Evolutionary conservation across 495 filamentous ascomycete species (phyloP).

Genomic region (Cryomyces minteri): DNA sequence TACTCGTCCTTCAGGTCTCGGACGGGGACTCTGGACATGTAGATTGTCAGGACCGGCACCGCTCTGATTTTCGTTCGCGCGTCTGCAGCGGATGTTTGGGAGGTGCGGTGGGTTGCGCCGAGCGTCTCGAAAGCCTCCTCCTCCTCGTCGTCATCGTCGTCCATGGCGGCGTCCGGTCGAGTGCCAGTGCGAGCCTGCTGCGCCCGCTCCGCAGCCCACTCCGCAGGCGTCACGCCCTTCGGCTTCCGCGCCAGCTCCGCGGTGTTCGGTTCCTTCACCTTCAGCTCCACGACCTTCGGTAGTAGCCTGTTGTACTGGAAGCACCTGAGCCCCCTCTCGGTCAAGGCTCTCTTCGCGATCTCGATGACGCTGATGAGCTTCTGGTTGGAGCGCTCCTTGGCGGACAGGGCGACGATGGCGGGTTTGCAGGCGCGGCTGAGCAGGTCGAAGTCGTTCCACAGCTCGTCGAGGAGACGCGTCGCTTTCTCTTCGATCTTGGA

Average conservation of each 20-base stretch:
- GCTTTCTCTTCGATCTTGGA: constrained; percentile 1
- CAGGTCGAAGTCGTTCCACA: not conserved
- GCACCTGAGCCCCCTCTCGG: constrained; percentile 30
- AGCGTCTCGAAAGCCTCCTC: constrained; percentile 38
- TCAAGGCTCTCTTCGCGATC: constrained; percentile 40
- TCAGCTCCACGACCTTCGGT: constrained; percentile 21
- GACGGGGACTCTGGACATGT: constrained; percentile 35
- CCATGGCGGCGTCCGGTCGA: constrained; percentile 1
- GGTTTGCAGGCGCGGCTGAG: constrained; percentile 7
- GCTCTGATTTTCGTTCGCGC: constrained; percentile 12
- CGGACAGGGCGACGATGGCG: constrained; percentile 26
- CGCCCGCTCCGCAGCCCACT: not conserved
- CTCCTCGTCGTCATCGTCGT: constrained; percentile 10
- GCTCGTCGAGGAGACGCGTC: not conserved
- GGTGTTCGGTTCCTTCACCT: constrained; percentile 4
- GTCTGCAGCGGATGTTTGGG: not conserved
- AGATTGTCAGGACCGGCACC: constrained; percentile 35
- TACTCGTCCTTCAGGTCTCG: constrained; percentile 14
- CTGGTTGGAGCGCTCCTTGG: constrained; percentile 28
- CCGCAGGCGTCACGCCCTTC: not conserved
- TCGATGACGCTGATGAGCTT: constrained; percentile 50
- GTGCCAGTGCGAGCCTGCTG: not conserved
- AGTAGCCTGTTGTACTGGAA: constrained; percentile 35
- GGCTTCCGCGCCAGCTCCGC: not conserved
- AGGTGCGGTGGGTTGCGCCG: constrained; percentile 19